Conservation (phyloP, 225 moss, liverwort and hornwort genomes). For the Antitrichia curtipendula region DNA sequence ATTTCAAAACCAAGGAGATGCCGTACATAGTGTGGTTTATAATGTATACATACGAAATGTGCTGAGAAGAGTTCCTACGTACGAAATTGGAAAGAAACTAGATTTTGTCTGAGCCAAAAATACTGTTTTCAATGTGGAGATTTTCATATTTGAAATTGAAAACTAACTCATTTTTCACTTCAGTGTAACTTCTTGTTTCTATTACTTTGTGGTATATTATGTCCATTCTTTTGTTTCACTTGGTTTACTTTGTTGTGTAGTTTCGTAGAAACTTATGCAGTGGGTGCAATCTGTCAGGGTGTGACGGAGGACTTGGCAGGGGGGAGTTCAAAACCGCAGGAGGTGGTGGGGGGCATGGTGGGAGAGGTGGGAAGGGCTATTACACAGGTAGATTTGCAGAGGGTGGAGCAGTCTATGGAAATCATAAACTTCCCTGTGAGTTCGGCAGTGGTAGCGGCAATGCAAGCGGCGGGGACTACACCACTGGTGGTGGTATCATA, state of each 20-base stretch:
- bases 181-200: neutral
- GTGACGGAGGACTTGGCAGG: conserved; percentile 56
- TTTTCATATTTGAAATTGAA: neutral
- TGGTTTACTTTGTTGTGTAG: neutral
- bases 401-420: conserved; percentile 67
- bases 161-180: neutral
- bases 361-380: conserved; percentile 66
- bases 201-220: neutral
- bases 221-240: neutral
- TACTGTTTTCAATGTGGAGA: neutral
- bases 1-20: neutral
- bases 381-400: conserved; percentile 71
- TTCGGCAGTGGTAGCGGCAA: conserved; percentile 92
- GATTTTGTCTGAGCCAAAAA: neutral
- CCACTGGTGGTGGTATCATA: conserved; percentile 88
- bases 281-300: conserved; percentile 22
- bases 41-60: neutral
- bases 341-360: conserved; percentile 96
- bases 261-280: neutral
- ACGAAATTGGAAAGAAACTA: neutral
- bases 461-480: conserved; percentile 53
- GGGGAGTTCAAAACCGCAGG: conserved; percentile 40
- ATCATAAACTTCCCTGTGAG: conserved; percentile 62
- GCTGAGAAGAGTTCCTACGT: neutral
- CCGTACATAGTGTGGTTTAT: neutral